phyloP scores from a whole-genome alignment of 208 protist species.

The Leishmania lainsoni region DNA sequence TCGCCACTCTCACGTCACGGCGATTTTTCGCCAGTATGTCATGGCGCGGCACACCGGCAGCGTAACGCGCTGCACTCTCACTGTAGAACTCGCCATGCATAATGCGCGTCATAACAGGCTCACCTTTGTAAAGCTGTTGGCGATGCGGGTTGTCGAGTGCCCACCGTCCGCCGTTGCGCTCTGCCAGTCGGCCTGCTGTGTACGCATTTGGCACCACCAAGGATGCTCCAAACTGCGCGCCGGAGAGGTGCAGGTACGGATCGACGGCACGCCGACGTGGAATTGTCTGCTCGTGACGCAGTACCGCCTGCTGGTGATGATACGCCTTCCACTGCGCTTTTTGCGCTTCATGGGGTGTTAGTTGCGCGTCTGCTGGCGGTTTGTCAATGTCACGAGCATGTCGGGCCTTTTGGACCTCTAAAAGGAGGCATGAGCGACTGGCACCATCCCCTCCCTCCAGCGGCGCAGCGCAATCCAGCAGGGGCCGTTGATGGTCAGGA shows the following conservation, averaged over 20 bases:
- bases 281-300: conserved; percentile 76
- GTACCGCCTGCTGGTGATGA: conserved; percentile 51
- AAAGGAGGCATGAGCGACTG: conserved; percentile 45
- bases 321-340: conserved; percentile 31
- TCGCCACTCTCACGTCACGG: conserved; percentile 54
- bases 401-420: conserved; percentile 37
- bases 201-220: conserved; percentile 45
- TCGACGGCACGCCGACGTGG: conserved; percentile 59
- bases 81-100: conserved; percentile 82
- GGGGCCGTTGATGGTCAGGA: conserved; percentile 8
- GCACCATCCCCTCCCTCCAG: conserved; percentile 14
- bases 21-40: conserved; percentile 46
- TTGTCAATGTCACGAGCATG: conserved; percentile 35
- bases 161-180: conserved; percentile 43
- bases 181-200: conserved; percentile 45
- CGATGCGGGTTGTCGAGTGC: conserved; percentile 70
- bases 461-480: conserved; percentile 8
- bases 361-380: conserved; percentile 1
- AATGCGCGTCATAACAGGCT: conserved; percentile 77
- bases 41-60: conserved; percentile 9
- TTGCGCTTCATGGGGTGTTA: conserved; percentile 15
- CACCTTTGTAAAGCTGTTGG: conserved; percentile 65
- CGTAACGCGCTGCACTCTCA: conserved; percentile 4
- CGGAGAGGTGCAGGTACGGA: conserved; percentile 59
- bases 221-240: conserved; percentile 41